Percentiles rank a stretch among this genome's conserved stretches.
Evolutionary conservation across 306 rosid genomes (phyloP).

Genomic region (Prinsepia uniflora): DNA sequence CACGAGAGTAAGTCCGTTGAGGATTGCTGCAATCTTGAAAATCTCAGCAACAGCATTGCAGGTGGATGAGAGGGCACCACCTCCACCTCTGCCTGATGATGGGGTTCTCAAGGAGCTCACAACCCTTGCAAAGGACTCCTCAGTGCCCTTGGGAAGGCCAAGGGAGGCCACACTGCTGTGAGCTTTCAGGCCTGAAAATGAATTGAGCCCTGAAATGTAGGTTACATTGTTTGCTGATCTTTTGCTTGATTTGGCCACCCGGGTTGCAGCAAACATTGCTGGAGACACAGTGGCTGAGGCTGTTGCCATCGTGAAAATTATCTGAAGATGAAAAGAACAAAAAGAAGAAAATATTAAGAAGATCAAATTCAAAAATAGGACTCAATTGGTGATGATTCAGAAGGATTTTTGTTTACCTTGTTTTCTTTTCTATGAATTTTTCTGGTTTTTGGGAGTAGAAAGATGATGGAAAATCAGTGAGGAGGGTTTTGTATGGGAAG

Average conservation of each 20-base stretch:
- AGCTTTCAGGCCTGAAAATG: conserved; percentile 62
- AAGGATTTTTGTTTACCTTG: neutral
- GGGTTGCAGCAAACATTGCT: conserved; percentile 42
- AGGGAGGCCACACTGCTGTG: conserved; percentile 50
- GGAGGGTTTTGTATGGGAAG: conserved; percentile 26
- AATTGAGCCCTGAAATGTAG: conserved; percentile 46
- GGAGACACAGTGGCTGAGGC: conserved; percentile 52
- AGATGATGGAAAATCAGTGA: conserved; percentile 20
- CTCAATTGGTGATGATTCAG: conserved; percentile 4
- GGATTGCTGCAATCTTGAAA: conserved; percentile 67
- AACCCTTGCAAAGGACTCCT: conserved; percentile 59
- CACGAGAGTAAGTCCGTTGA: conserved; percentile 61
- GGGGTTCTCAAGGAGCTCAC: conserved; percentile 56
- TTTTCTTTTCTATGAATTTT: conserved; percentile 5
- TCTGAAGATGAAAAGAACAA: conserved; percentile 23
- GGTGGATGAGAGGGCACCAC: conserved; percentile 57
- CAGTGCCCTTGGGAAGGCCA: conserved; percentile 47
- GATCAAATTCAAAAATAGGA: neutral
- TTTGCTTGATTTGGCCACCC: conserved; percentile 28
- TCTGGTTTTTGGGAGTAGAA: conserved; percentile 12
- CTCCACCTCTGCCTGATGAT: conserved; percentile 41
- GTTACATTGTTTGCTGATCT: conserved; percentile 32
- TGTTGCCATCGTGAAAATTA: conserved; percentile 40
- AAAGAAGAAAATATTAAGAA: neutral
- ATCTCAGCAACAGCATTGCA: conserved; percentile 76